Conservation (phyloP, 1,139 yeast species). For the Zhuliangozyma parablackwelliae region DNA sequence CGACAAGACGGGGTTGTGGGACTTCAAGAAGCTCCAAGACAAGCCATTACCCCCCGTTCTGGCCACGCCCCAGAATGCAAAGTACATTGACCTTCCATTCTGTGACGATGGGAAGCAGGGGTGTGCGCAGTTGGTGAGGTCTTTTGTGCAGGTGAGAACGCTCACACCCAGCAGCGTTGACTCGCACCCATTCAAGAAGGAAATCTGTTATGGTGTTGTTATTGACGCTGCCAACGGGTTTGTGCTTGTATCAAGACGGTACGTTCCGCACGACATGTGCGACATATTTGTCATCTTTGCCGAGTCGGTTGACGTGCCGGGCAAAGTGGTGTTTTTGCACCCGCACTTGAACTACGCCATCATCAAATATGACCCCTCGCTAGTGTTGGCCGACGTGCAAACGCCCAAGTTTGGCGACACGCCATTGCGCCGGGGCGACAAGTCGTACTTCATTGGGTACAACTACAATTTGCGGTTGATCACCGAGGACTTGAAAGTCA, state of each 20-base stretch:
- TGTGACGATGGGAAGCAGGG: conserved; percentile 42
- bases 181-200: conserved; percentile 60
- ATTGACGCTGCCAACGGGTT: conserved; percentile 78
- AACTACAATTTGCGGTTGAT: conserved; percentile 68
- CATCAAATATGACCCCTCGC: conserved; percentile 72
- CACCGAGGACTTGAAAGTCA: conserved; percentile 70
- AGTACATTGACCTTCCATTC: conserved; percentile 65
- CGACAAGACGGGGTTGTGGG: conserved; percentile 86
- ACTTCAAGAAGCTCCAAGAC: conserved; percentile 64
- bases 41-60: conserved; percentile 51
- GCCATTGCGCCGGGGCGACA: conserved; percentile 72
- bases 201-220: conserved; percentile 71
- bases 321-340: conserved; percentile 75
- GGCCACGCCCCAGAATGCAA: conserved; percentile 54
- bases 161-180: conserved; percentile 68
- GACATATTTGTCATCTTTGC: conserved; percentile 80
- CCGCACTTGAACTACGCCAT: conserved; percentile 87
- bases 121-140: conserved; percentile 47
- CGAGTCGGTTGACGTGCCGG: conserved; percentile 80
- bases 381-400: conserved; percentile 40
- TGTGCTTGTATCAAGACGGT: conserved; percentile 71
- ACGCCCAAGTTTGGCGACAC: conserved; percentile 59
- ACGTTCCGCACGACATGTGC: conserved; percentile 81
- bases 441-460: conserved; percentile 72
- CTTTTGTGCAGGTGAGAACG: conserved; percentile 66